phyloP scores from a whole-genome alignment of 805 yeast genomes.

The Metschnikowia aberdeeniae region DNA sequence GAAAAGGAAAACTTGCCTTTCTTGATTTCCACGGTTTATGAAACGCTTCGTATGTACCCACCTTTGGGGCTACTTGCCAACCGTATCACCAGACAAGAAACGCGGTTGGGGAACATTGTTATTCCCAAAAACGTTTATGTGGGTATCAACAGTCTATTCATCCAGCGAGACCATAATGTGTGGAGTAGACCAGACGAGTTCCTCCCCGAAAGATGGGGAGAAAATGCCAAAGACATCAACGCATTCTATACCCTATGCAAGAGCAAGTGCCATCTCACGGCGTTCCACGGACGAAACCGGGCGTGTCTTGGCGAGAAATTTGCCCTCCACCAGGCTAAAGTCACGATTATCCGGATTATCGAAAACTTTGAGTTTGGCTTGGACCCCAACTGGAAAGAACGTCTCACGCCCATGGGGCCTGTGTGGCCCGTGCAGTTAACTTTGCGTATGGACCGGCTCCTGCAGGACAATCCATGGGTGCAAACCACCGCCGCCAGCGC shows the following conservation, averaged over 20 bases:
- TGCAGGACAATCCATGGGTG: neutral
- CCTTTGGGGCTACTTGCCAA: conserved; percentile 57
- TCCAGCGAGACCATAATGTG: conserved; percentile 40
- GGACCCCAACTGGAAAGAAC: conserved; percentile 45
- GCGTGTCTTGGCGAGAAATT: conserved; percentile 60
- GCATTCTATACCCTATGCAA: conserved; percentile 42
- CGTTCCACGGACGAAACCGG: conserved; percentile 57
- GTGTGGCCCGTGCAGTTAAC: conserved; percentile 43
- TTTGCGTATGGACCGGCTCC: conserved; percentile 4
- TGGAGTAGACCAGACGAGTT: conserved; percentile 47
- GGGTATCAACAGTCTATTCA: conserved; percentile 52
- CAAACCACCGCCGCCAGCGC: neutral
- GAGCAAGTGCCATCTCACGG: conserved; percentile 42
- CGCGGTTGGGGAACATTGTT: conserved; percentile 38
- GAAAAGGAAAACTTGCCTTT: conserved; percentile 16
- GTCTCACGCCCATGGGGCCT: conserved; percentile 57
- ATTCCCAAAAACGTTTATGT: conserved; percentile 51
- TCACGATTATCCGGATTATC: conserved; percentile 36
- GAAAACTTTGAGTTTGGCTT: conserved; percentile 31
- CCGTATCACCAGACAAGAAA: conserved; percentile 37
- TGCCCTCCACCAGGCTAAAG: conserved; percentile 45
- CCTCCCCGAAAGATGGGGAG: conserved; percentile 52
- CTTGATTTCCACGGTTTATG: conserved; percentile 38
- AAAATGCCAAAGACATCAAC: conserved; percentile 30
- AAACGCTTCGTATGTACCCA: conserved; percentile 49